A percentile compares a stretch with the other conserved stretches of the same genome.
Evolutionary conservation across 345 rosid genomes (phyloP).

Genomic region (Arabidopsis thaliana): TAIR10.1 NC_003070.9:29860001-29860500

Average conservation of each 20-base stretch:
- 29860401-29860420: constrained; percentile 31
- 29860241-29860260: too few relatives aligned
- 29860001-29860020: constrained; percentile 52
- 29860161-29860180: background rate
- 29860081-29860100: constrained; percentile 22
- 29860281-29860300: background rate
- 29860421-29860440: background rate
- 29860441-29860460: background rate
- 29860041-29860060: constrained; percentile 23
- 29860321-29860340: constrained; percentile 20
- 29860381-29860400: constrained; percentile 3
- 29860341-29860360: constrained; percentile 10
- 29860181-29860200: background rate
- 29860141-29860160: background rate
- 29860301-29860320: background rate
- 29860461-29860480: background rate
- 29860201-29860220: too few relatives aligned
- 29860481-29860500: constrained; percentile 5
- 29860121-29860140: background rate
- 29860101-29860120: constrained; percentile 12
- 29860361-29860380: constrained; percentile 16
- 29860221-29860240: too few relatives aligned
- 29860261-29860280: background rate
- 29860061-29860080: constrained; percentile 1
- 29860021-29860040: constrained; percentile 39